These are phyloP conservation scores for Chaetomium cochliodes DNA, from an alignment of 495 filamentous ascomycete species.

Conservation along the genomic window DNA sequence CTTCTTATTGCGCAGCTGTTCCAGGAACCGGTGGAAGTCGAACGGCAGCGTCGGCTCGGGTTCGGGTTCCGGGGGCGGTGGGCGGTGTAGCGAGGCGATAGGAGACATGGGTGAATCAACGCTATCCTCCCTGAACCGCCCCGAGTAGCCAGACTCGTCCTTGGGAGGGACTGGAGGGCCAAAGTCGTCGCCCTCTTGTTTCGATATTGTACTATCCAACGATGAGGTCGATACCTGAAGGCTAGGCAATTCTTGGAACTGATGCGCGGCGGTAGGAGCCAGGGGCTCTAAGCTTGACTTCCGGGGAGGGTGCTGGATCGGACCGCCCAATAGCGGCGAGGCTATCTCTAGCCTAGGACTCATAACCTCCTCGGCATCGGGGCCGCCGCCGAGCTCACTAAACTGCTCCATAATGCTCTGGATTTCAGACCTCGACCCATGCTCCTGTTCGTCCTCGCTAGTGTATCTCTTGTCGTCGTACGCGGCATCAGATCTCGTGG, in stretches of 20 bases:
- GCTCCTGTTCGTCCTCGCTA: conserved; percentile 59
- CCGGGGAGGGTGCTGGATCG: conserved; percentile 70
- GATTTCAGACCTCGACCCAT: conserved; percentile 79
- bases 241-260: conserved; percentile 49
- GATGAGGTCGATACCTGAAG: conserved; percentile 44
- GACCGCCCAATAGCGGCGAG: conserved; percentile 62
- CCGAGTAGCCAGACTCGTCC: conserved; percentile 39
- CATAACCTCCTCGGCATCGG: conserved; percentile 73
- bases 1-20: conserved; percentile 90
- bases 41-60: conserved; percentile 89
- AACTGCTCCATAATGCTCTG: conserved; percentile 95
- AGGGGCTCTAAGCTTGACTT: conserved; percentile 79
- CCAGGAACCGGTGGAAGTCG: conserved; percentile 96
- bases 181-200: conserved; percentile 45
- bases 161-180: conserved; percentile 54
- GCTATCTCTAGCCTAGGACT: conserved; percentile 74
- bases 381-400: conserved; percentile 63
- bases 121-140: conserved; percentile 40
- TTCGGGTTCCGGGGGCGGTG: conserved; percentile 78
- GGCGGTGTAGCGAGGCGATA: conserved; percentile 59
- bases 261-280: conserved; percentile 46
- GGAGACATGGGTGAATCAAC: conserved; percentile 50
- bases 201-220: conserved; percentile 37
- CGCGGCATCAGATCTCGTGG: conserved; percentile 56
- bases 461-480: conserved; percentile 52